Conservation (phyloP, 148 eudicot genomes). For the Rhododendron mucronatum region DNA sequence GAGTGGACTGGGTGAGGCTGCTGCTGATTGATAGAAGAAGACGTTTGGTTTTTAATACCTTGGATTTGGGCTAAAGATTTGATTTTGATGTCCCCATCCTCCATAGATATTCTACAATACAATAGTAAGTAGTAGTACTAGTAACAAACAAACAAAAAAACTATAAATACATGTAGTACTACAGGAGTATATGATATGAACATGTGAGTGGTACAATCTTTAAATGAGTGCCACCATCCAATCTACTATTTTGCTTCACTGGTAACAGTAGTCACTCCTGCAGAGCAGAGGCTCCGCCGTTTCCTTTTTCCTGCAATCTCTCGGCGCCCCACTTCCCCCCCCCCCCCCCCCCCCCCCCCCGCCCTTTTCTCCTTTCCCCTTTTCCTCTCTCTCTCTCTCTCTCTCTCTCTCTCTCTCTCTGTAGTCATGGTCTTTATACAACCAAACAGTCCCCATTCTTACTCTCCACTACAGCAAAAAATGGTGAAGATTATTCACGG, state of each 20-base stretch:
- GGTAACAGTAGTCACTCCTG: neutral
- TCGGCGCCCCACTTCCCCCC: neutral
- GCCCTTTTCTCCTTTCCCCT: neutral
- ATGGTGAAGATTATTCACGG: neutral
- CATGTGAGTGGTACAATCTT: neutral
- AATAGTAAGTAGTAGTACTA: too few species aligned
- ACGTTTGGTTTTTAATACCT: neutral
- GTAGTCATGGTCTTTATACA: neutral
- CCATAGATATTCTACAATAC: too few species aligned
- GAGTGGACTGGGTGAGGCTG: neutral
- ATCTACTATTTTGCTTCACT: neutral
- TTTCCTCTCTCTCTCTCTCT: neutral
- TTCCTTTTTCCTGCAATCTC: neutral
- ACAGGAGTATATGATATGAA: neutral
- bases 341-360: neutral
- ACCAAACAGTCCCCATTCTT: neutral
- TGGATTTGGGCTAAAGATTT: conserved; percentile 14
- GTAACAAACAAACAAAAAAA: neutral
- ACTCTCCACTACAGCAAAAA: neutral
- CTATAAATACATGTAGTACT: neutral
- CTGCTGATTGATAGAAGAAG: neutral
- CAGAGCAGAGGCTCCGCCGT: neutral
- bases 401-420: neutral
- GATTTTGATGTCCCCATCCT: neutral
- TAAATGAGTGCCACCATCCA: conserved; percentile 7